Evolutionary conservation across 257 asterid species (phyloP).

Genomic region (Capsicum baccatum): DNA sequence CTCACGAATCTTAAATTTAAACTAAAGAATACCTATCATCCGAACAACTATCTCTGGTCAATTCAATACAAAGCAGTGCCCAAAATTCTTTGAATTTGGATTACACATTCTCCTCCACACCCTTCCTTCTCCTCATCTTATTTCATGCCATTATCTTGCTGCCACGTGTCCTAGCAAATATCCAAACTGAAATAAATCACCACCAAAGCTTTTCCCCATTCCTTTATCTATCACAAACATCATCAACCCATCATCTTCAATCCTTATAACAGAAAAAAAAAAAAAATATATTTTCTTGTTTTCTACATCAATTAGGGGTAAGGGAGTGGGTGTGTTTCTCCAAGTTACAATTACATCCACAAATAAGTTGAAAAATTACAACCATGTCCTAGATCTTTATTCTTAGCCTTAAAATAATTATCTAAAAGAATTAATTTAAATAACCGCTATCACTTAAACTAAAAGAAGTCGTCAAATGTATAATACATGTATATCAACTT

Average conservation of each 20-base stretch:
- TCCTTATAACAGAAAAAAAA: background rate
- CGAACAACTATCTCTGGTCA: too few relatives aligned
- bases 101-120: constrained; percentile 33
- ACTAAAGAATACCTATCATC: too few relatives aligned
- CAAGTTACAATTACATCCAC: constrained; percentile 28
- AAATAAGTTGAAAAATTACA: background rate
- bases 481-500: background rate
- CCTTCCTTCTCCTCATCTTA: constrained; percentile 38
- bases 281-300: background rate
- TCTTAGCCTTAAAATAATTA: constrained; percentile 33
- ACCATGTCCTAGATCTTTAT: constrained; percentile 15
- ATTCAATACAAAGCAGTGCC: background rate
- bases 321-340: background rate
- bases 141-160: constrained; percentile 35
- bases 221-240: constrained; percentile 50
- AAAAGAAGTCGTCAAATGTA: background rate
- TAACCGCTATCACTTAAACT: background rate
- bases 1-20: too few relatives aligned
- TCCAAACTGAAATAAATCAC: constrained; percentile 47
- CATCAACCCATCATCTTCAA: constrained; percentile 46
- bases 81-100: constrained; percentile 27
- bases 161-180: constrained; percentile 50
- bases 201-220: constrained; percentile 57
- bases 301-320: background rate
- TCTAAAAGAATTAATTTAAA: background rate